Evolutionary conservation across 2,329 filamentous ascomycete genomes (phyloP).

Genomic region (Fusarium nanum): DNA sequence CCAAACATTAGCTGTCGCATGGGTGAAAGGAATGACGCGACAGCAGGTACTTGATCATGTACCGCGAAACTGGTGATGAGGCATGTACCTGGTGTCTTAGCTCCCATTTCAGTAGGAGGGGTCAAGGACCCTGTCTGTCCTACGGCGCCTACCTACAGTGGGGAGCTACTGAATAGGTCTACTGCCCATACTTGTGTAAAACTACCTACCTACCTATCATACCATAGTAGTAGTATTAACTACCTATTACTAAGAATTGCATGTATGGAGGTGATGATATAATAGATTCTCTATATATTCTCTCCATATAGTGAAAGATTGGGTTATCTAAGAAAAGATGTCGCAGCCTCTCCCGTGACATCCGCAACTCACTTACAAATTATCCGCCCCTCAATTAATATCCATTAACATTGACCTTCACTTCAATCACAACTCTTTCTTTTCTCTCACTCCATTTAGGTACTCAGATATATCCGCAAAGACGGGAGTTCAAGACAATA

Average conservation of each 20-base stretch:
- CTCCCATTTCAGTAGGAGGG: constrained; percentile 4
- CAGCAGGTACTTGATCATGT: constrained; percentile 8
- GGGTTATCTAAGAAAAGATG: background rate
- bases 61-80: background rate
- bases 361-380: constrained; percentile 32
- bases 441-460: background rate
- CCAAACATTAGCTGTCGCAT: constrained; percentile 7
- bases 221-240: background rate
- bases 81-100: constrained; percentile 24
- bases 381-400: constrained; percentile 25
- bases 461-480: background rate
- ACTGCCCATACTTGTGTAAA: background rate
- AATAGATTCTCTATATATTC: background rate
- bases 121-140: constrained; percentile 13
- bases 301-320: background rate
- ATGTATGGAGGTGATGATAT: background rate
- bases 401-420: background rate
- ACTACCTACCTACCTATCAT: too few relatives aligned
- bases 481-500: background rate
- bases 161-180: constrained; percentile 3
- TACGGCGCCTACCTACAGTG: constrained; percentile 11
- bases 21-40: constrained; percentile 26
- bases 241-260: background rate
- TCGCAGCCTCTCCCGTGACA: constrained; percentile 24
- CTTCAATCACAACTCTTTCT: background rate